Conservation (phyloP, 2,329 filamentous ascomycete species). For the Eutypella sp. region DNA sequence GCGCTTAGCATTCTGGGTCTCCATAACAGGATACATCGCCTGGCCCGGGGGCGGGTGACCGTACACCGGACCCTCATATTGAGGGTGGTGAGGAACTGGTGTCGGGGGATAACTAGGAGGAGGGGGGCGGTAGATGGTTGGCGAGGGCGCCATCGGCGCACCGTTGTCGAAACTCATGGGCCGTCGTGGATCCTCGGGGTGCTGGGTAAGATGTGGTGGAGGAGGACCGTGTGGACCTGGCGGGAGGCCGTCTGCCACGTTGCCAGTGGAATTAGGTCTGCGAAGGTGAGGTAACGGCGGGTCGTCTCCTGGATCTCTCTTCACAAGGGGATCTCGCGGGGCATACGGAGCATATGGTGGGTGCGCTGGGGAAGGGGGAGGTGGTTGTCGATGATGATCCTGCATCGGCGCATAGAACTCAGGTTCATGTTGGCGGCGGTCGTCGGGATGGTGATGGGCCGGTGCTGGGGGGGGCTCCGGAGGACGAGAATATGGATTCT, state of each 20-base stretch:
- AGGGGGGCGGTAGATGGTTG: constrained; percentile 26
- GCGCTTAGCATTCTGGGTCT: constrained; percentile 46
- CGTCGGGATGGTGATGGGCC: constrained; percentile 43
- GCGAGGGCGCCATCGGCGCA: constrained; percentile 40
- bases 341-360: constrained; percentile 39
- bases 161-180: constrained; percentile 51
- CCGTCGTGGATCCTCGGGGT: constrained; percentile 44
- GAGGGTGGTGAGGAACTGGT: constrained; percentile 23
- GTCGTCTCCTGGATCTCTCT: constrained; percentile 51
- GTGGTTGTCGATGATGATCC: constrained; percentile 43
- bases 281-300: constrained; percentile 36
- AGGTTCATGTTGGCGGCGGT: constrained; percentile 54
- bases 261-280: constrained; percentile 48
- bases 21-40: constrained; percentile 25
- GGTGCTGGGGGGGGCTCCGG: constrained; percentile 33
- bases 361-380: constrained; percentile 41
- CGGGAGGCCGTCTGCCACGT: constrained; percentile 30
- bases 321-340: constrained; percentile 48
- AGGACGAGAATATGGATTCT: constrained; percentile 32
- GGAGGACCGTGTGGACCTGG: constrained; percentile 31
- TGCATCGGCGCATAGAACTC: constrained; percentile 51
- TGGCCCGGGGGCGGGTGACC: constrained; percentile 29
- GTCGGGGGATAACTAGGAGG: constrained; percentile 22
- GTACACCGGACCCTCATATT: constrained; percentile 33
- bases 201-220: constrained; percentile 26